A percentile compares a stretch with the other conserved stretches of the same genome.
Evolutionary conservation across 257 asterid genomes (phyloP).

Genomic region (Hygrophila difformis): DNA sequence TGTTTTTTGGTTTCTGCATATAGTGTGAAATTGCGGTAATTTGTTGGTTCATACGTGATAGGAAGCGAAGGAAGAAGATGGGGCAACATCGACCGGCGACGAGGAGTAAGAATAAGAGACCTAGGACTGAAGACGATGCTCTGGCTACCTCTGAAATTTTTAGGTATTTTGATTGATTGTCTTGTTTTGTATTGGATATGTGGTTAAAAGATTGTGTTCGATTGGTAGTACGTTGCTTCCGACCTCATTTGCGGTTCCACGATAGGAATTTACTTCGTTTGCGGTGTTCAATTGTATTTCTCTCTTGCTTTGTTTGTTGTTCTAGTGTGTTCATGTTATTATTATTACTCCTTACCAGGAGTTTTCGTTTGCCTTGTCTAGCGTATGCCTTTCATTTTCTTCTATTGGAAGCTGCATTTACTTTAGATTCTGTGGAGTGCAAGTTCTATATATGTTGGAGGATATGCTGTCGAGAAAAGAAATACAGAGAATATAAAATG

Average conservation of each 20-base stretch:
- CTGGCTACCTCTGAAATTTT: conserved; percentile 50
- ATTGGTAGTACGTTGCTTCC: conserved; percentile 1
- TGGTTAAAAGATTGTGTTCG: background rate
- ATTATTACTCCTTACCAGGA: background rate
- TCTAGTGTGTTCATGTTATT: conserved; percentile 2
- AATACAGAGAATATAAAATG: background rate
- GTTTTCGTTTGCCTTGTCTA: background rate
- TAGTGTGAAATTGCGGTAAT: too few species aligned
- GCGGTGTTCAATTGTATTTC: background rate
- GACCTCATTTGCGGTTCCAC: conserved; percentile 8
- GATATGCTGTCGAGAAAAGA: conserved; percentile 2
- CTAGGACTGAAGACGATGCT: conserved; percentile 57
- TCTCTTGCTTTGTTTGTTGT: background rate
- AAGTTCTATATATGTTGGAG: conserved; percentile 3
- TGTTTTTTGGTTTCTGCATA: too few species aligned
- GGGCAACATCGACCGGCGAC: conserved; percentile 78
- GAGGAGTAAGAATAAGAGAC: conserved; percentile 83
- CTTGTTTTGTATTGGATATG: background rate
- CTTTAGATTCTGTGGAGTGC: background rate
- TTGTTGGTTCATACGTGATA: conserved; percentile 15
- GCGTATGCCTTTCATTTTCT: conserved; percentile 5
- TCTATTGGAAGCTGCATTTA: conserved; percentile 13
- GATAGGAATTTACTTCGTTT: background rate
- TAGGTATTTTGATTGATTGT: conserved; percentile 32
- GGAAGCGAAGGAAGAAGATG: conserved; percentile 49